Base-by-base conservation (phyloP, 2,329 filamentous ascomycete species). In the Cephalotrichum gorgonifer region DNA sequence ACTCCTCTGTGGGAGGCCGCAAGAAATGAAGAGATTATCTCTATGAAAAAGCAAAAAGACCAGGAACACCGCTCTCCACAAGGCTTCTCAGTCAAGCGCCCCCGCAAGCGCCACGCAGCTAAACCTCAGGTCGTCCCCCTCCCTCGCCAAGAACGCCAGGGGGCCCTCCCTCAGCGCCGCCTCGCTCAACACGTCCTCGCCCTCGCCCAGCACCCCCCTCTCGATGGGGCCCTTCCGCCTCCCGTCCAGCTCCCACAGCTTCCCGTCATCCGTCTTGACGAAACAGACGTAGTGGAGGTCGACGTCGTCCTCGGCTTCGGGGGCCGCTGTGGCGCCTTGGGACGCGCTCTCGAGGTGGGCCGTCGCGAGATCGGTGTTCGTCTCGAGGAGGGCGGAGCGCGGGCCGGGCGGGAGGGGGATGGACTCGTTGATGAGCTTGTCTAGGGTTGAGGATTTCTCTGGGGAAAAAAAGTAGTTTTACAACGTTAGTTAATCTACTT, bases 201-300 rank as follows among this genome's bases (percentile, higher is more conserved):
- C 72, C 1, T 66, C 65, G 0, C 58, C 70, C 47, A 90, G 62
- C 41, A 66, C 59, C 0, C 83, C 85, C 23, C 76, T 63, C 38
- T 67, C 61, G 27, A 81, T 67, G 7, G 78, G 78, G 0, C 78
- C 78, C 63, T 78, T 80, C 50, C 74, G 61, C 46, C 77, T 66
- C 3, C 78, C 78, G 56, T 81, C 78, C 11, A 81, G 70, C 68
- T 81, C 78, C 75, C 76, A 81, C 33, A 81, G 58, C 12, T 63
- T 76, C 49, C 83, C 83, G 62, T 86, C 81, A 47, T 67, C 68
- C 28, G 73, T 73, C 71, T 90, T 93, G 47, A 93, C 86, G 66
- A 97, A 98, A 61, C 88, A 93, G 43, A 97, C 91, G 63, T 95
- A 97, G 70, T 98, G 93, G 57, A 96, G 73, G 61, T 96, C 91